Base-by-base conservation (phyloP, 2,329 filamentous ascomycete genomes). In the Chaetomiaceae sp. region DNA sequence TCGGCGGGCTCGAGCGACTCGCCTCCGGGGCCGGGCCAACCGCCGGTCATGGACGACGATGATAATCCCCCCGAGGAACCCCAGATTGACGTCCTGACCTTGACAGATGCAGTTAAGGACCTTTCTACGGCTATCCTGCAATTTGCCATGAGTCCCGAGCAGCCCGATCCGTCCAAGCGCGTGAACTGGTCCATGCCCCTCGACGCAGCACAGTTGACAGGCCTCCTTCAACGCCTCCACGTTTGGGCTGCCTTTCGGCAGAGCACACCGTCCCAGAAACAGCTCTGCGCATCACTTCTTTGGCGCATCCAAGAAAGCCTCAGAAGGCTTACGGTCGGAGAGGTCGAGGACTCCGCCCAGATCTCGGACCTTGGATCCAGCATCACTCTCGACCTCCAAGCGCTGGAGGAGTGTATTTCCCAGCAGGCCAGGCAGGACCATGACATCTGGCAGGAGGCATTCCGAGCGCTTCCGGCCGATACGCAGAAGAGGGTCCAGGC, bases 1-100 rank as follows among this genome's bases (percentile, higher is more conserved):
- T 52, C 49, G 5, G 40, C 40, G 9, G 39, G 49, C 12, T 46
- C 49, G 4, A 22, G 40, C 23, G 40, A 52, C 25, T 38, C 49
- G 11, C 20, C 49, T 12, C 29, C 23, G 6, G 22, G 11, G 12
- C 25, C 47, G 15, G 15, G 23, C 7, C 34, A 20, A 1, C 20
- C n/a, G 11, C 34, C 12, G 11, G 14, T 42, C 34, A 22, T 6
- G 11, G 36, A 40, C 14, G 37, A 49, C 27, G 15, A 29, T 3
- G 36, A 25, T 22, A n/a, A 6, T 5, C n/a, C 37, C 17, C 14
- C n/a, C n/a, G n/a, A n/a, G n/a, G n/a, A n/a, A n/a, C n/a, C n/a
- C n/a, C n/a, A n/a, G n/a, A n/a, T n/a, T n/a, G n/a, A n/a, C n/a
- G n/a, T n/a, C n/a, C n/a, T n/a, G n/a, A n/a, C n/a, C n/a, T n/a